phyloP scores from a whole-genome alignment of 495 filamentous ascomycete species.

The Amniculicola lignicola region DNA sequence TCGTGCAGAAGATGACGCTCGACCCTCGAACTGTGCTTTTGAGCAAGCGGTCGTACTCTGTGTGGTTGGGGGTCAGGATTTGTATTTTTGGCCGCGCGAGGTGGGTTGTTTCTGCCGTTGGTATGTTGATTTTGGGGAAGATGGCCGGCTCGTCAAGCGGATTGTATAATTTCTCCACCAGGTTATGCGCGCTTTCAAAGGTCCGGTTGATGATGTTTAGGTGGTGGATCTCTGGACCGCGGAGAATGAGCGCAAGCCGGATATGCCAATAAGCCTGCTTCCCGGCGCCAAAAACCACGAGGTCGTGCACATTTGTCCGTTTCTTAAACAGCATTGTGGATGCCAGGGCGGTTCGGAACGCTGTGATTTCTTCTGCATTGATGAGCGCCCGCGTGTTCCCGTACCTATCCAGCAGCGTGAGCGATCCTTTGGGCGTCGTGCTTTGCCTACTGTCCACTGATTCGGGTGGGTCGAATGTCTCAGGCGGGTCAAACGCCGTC shows the following conservation, averaged over 20 bases:
- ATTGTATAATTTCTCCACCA: slow-evolving; percentile 57
- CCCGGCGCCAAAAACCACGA: slow-evolving; percentile 86
- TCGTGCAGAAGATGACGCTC: slow-evolving; percentile 79
- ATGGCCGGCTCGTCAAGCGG: slow-evolving; percentile 5
- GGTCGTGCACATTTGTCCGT: slow-evolving; percentile 64
- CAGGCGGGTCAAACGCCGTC: too few species aligned
- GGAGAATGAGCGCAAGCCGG: slow-evolving; percentile 72
- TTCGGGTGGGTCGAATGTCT: slow-evolving; percentile 18
- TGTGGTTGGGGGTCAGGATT: slow-evolving; percentile 66
- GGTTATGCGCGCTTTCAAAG: slow-evolving; percentile 57
- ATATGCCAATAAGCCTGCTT: slow-evolving; percentile 93
- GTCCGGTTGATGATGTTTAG: slow-evolving; percentile 77
- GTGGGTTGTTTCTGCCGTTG: background rate
- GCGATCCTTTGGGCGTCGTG: slow-evolving; percentile 70
- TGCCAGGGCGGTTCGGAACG: slow-evolving; percentile 87
- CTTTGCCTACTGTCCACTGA: slow-evolving; percentile 37
- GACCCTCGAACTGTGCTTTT: slow-evolving; percentile 64
- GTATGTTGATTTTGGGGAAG: slow-evolving; percentile 8
- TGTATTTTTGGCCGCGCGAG: slow-evolving; percentile 58
- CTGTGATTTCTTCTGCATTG: slow-evolving; percentile 81
- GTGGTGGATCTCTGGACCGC: slow-evolving; percentile 66
- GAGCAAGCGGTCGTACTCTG: slow-evolving; percentile 64
- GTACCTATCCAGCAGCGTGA: slow-evolving; percentile 66
- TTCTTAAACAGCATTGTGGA: slow-evolving; percentile 70
- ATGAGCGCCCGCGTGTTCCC: slow-evolving; percentile 76